A percentile compares a stretch with the other conserved stretches of the same genome.
Evolutionary conservation across 2,329 filamentous ascomycete genomes (phyloP).

Genomic region (Purpureocillium lavendulum): DNA sequence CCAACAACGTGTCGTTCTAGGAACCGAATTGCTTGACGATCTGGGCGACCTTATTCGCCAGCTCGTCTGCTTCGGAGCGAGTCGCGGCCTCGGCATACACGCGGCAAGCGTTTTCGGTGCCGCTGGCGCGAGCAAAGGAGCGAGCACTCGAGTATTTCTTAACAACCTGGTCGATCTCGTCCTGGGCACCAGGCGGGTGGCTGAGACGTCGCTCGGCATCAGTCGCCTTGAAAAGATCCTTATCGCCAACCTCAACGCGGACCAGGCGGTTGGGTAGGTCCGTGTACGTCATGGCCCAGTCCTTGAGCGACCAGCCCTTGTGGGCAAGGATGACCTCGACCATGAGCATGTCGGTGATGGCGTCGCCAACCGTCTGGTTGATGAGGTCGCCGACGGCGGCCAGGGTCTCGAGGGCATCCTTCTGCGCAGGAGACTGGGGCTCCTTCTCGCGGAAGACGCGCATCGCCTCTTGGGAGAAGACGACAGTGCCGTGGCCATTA

Average conservation of each 20-base stretch:
- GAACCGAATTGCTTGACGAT: conserved; percentile 56
- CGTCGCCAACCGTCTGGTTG: conserved; percentile 97
- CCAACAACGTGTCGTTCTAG: conserved; percentile 9
- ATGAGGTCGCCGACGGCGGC: conserved; percentile 80
- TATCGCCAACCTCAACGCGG: conserved; percentile 80
- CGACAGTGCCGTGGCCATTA: conserved; percentile 93
- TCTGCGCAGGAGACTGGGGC: conserved; percentile 85
- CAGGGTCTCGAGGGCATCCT: conserved; percentile 79
- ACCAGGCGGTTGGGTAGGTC: conserved; percentile 95
- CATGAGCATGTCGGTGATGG: conserved; percentile 89
- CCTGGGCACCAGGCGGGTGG: conserved; percentile 70
- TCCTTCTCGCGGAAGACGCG: conserved; percentile 69
- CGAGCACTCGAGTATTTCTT: conserved; percentile 86
- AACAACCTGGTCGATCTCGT: conserved; percentile 78
- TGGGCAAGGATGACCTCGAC: conserved; percentile 94
- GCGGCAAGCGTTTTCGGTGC: conserved; percentile 91
- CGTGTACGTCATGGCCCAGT: conserved; percentile 89
- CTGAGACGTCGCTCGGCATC: conserved; percentile 87
- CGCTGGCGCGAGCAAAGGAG: conserved; percentile 84
- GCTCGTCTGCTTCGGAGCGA: conserved; percentile 80
- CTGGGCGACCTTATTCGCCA: conserved; percentile 73
- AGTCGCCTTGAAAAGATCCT: conserved; percentile 82
- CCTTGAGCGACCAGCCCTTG: conserved; percentile 81
- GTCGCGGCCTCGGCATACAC: conserved; percentile 94
- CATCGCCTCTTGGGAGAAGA: conserved; percentile 81